These are phyloP conservation scores for Leucocoprinus leucothites DNA, from an alignment of 768 basidiomycete genomes.

Conservation along the genomic window DNA sequence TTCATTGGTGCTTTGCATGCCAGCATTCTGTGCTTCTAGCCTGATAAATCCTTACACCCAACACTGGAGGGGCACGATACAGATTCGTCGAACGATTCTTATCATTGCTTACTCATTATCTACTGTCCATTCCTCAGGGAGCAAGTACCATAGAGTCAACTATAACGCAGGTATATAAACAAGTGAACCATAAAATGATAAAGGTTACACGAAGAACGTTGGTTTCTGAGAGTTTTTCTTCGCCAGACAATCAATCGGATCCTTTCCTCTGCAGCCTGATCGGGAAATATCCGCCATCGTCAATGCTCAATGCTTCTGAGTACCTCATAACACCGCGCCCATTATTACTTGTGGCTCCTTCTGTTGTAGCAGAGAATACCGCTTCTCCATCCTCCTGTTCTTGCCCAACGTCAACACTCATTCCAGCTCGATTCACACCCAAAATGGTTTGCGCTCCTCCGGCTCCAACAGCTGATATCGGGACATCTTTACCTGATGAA, in stretches of 20 bases:
- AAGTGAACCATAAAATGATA: too few species aligned
- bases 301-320: constrained; percentile 31
- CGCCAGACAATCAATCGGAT: background rate
- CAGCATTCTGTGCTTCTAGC: too few species aligned
- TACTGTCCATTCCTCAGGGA: too few species aligned
- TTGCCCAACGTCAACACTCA: constrained; percentile 23
- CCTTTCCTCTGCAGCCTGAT: constrained; percentile 6
- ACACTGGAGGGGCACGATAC: too few species aligned
- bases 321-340: constrained; percentile 24
- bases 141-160: too few species aligned
- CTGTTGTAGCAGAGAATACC: background rate
- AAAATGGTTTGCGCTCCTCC: constrained; percentile 1
- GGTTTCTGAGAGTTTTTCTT: background rate
- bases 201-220: too few species aligned
- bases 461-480: constrained; percentile 5
- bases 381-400: constrained; percentile 17
- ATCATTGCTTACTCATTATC: too few species aligned
- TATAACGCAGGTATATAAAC: too few species aligned
- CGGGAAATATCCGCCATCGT: constrained; percentile 18
- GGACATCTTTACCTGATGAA: background rate
- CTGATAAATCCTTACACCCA: too few species aligned
- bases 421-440: constrained; percentile 16
- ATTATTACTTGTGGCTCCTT: constrained; percentile 3
- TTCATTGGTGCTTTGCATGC: too few species aligned
- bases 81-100: too few species aligned